Evolutionary conservation across 2,329 filamentous ascomycete genomes (phyloP).

Genomic region (Sporothrix schenckii): DNA sequence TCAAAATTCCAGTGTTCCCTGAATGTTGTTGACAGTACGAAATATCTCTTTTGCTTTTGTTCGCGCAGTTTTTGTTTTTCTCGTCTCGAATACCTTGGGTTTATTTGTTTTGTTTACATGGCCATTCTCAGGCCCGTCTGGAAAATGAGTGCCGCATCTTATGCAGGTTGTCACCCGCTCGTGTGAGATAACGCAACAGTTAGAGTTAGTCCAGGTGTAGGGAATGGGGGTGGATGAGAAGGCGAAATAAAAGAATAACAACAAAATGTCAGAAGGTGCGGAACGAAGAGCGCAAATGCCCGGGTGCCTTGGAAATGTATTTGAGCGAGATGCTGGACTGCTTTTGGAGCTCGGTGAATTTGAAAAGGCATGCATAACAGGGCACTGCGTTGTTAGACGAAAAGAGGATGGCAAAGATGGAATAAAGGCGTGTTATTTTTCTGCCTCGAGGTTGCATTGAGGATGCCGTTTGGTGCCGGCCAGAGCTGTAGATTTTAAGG

Average conservation of each 20-base stretch:
- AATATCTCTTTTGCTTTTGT: neutral
- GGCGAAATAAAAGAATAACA: neutral
- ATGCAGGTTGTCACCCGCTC: conserved; percentile 3
- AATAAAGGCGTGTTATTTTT: neutral
- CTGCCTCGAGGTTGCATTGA: neutral
- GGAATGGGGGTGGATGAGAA: neutral
- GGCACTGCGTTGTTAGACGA: neutral
- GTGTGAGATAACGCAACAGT: neutral
- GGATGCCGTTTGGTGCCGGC: neutral
- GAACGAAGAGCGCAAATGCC: neutral
- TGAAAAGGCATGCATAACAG: neutral
- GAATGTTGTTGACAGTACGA: neutral
- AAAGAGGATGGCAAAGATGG: neutral
- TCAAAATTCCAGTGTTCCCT: neutral
- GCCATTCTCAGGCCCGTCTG: neutral
- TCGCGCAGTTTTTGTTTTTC: neutral
- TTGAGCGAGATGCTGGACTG: conserved; percentile 8
- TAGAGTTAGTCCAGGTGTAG: neutral
- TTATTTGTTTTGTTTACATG: no score
- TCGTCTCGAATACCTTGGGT: neutral
- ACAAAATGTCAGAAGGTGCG: neutral
- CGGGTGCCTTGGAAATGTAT: neutral
- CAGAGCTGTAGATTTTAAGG: conserved; percentile 17
- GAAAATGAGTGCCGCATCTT: conserved; percentile 15
- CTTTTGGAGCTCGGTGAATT: neutral